phyloP scores from a whole-genome alignment of 108 stramenopile species.

The Conticribra guillardii region DNA sequence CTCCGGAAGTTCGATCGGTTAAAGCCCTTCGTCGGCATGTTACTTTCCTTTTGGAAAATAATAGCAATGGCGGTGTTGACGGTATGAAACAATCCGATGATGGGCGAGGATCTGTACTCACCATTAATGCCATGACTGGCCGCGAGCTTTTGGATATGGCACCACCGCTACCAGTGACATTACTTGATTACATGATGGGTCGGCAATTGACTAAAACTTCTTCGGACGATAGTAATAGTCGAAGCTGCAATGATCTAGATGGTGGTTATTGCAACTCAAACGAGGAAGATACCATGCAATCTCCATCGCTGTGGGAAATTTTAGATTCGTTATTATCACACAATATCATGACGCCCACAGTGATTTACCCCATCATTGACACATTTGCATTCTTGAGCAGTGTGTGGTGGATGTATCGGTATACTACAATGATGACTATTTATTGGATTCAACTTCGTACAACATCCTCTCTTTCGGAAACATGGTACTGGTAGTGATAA shows the following conservation, averaged over 20 bases:
- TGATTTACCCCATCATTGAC: slow-evolving; percentile 35
- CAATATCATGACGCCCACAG: slow-evolving; percentile 31
- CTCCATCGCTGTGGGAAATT: slow-evolving; percentile 11
- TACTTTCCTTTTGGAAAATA: slow-evolving; percentile 15
- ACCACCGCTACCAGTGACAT: neutral
- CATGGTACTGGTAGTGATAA: too few species aligned
- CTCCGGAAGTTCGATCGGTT: slow-evolving; percentile 30
- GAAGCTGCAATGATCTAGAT: neutral
- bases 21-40: slow-evolving; percentile 35
- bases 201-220: too few species aligned
- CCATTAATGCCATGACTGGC: slow-evolving; percentile 29
- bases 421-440: slow-evolving; percentile 18
- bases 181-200: slow-evolving; percentile 9
- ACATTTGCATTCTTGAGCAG: slow-evolving; percentile 25
- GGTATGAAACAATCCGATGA: neutral
- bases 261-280: slow-evolving; percentile 8
- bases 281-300: neutral
- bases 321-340: slow-evolving; percentile 29
- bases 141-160: slow-evolving; percentile 14
- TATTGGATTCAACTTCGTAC: slow-evolving; percentile 16
- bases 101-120: slow-evolving; percentile 2
- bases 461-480: neutral
- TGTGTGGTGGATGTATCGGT: slow-evolving; percentile 44
- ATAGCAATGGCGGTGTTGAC: slow-evolving; percentile 13
- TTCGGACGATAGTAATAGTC: neutral